phyloP scores from a whole-genome alignment of 2,329 filamentous ascomycete genomes.

The Botrytis squamosa region DNA sequence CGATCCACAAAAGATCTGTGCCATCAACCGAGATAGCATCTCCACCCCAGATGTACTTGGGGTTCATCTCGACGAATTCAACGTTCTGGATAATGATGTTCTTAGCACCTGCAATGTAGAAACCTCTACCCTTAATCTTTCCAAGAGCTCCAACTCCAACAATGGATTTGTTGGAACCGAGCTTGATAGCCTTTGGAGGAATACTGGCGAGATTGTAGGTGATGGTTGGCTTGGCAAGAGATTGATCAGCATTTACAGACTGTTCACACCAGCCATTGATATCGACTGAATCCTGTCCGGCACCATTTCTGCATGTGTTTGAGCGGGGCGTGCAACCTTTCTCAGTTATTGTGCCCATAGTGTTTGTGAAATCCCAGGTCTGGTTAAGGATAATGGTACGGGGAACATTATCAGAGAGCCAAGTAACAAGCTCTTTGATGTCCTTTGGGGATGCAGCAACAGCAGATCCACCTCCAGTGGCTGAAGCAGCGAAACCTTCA shows the following conservation, averaged over 20 bases:
- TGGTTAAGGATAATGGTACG: slow-evolving; percentile 1
- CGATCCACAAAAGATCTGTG: slow-evolving; percentile 43
- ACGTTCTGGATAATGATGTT: slow-evolving; percentile 43
- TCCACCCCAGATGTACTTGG: slow-evolving; percentile 59
- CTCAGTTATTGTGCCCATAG: background rate
- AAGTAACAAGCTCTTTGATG: background rate
- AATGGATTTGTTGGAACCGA: slow-evolving; percentile 1
- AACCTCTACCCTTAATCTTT: slow-evolving; percentile 11
- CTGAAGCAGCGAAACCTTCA: background rate
- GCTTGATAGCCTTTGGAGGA: background rate
- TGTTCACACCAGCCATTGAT: background rate
- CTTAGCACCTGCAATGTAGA: background rate
- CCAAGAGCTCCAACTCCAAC: background rate
- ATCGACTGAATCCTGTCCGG: background rate
- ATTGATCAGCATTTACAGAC: background rate
- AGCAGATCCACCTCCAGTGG: background rate
- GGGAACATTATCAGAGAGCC: background rate
- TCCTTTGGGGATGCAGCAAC: background rate
- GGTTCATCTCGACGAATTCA: slow-evolving; percentile 55
- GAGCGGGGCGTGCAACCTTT: background rate
- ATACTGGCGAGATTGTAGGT: background rate
- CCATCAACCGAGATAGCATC: slow-evolving; percentile 55
- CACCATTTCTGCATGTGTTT: background rate
- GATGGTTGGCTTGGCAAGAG: background rate
- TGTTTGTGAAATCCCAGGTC: background rate